A percentile compares a stretch with the other conserved stretches of the same genome.
Conservation (phyloP, 495 filamentous ascomycete genomes). For the Podospora anserina region DNA sequence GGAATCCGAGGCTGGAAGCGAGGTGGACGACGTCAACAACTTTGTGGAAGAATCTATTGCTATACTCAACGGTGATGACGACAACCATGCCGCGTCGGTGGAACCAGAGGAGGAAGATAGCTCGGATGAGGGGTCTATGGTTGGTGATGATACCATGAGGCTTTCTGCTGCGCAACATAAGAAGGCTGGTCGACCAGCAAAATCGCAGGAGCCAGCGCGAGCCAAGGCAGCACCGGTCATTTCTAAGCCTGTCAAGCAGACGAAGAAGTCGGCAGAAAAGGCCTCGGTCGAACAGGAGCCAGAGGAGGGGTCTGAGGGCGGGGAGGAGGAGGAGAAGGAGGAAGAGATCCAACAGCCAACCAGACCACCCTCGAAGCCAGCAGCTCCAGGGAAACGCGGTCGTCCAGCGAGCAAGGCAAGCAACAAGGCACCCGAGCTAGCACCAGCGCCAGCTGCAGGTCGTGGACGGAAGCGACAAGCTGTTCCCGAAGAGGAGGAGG, state of each 20-base stretch:
- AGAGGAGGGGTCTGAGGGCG: slow-evolving; percentile 13
- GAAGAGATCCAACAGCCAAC: slow-evolving; percentile 11
- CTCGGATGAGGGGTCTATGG: slow-evolving; percentile 21
- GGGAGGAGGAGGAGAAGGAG: slow-evolving; percentile 14
- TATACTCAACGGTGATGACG: slow-evolving; percentile 33
- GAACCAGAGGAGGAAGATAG: slow-evolving; percentile 28
- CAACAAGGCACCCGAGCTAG: slow-evolving; percentile 12
- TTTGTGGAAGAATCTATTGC: slow-evolving; percentile 39
- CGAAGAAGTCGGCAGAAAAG: slow-evolving; percentile 15
- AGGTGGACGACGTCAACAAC: slow-evolving; percentile 22
- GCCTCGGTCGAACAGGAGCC: slow-evolving; percentile 10
- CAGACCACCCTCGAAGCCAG: slow-evolving; percentile 11
- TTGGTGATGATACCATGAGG: slow-evolving; percentile 16
- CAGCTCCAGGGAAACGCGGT: background rate
- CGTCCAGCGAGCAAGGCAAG: slow-evolving; percentile 13
- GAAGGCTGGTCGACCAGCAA: slow-evolving; percentile 26
- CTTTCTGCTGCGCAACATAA: slow-evolving; percentile 19
- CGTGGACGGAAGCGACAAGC: slow-evolving; percentile 27
- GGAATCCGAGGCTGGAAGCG: slow-evolving; percentile 28
- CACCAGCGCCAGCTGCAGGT: slow-evolving; percentile 5
- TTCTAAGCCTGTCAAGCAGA: slow-evolving; percentile 1
- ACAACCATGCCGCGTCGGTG: slow-evolving; percentile 16
- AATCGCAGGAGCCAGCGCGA: slow-evolving; percentile 13
- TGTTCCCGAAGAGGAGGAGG: slow-evolving; percentile 12
- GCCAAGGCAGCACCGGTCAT: background rate